These are phyloP conservation scores for Elsinoe perseae DNA, from an alignment of 2,329 filamentous ascomycete genomes.

Conservation along the genomic window DNA sequence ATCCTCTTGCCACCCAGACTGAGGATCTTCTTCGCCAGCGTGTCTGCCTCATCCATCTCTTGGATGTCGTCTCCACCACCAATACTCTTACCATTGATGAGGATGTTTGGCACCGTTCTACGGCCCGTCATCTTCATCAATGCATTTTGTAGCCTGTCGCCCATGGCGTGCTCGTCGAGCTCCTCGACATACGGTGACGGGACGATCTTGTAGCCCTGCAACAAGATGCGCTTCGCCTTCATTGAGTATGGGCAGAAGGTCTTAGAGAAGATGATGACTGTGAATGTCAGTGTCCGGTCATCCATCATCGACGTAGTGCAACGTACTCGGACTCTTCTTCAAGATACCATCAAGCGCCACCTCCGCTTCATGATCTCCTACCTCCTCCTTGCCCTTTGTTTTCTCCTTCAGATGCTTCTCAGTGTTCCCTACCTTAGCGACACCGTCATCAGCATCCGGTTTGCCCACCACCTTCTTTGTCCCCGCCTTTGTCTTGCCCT, in stretches of 20 bases:
- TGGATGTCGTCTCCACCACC: slow-evolving; percentile 84
- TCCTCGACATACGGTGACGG: slow-evolving; percentile 84
- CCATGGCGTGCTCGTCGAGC: slow-evolving; percentile 73
- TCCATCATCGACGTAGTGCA: background rate
- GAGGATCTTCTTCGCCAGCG: slow-evolving; percentile 63
- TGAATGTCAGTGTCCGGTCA: background rate
- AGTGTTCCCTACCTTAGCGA: slow-evolving; percentile 40
- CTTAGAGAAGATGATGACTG: slow-evolving; percentile 87
- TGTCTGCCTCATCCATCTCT: slow-evolving; percentile 53
- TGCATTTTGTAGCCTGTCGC: slow-evolving; percentile 61
- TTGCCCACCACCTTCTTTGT: slow-evolving; percentile 28
- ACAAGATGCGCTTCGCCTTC: slow-evolving; percentile 74
- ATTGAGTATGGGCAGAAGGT: slow-evolving; percentile 82
- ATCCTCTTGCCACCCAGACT: slow-evolving; percentile 64
- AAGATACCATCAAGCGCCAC: slow-evolving; percentile 68
- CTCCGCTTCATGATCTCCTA: slow-evolving; percentile 51
- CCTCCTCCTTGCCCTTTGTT: slow-evolving; percentile 28
- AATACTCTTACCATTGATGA: slow-evolving; percentile 80
- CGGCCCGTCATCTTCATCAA: slow-evolving; percentile 69
- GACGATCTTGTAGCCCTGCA: slow-evolving; percentile 74
- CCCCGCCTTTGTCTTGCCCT: slow-evolving; percentile 26
- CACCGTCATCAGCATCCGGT: slow-evolving; percentile 34
- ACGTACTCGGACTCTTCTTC: slow-evolving; percentile 49
- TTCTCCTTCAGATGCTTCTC: slow-evolving; percentile 30
- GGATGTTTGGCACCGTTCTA: slow-evolving; percentile 81